These are phyloP conservation scores for Populus pruinosa DNA, from an alignment of 345 rosid genomes.

Conservation along the genomic window DNA sequence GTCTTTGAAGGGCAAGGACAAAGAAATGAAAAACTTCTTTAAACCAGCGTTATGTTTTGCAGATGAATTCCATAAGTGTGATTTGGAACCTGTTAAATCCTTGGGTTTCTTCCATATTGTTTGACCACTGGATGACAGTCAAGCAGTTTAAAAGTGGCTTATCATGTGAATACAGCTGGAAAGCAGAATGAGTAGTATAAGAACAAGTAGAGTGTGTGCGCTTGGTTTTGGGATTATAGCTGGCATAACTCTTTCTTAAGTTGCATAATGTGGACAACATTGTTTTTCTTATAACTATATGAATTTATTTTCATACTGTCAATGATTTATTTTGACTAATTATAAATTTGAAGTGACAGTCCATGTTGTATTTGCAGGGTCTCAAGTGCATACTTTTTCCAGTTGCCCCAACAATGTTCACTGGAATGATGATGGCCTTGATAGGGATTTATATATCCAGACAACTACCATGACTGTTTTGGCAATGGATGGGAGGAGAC, in stretches of 20 bases:
- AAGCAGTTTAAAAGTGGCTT: neutral
- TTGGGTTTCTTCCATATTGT: neutral
- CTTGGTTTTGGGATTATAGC: neutral
- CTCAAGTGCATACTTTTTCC: slow-evolving; percentile 41
- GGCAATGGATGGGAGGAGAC: slow-evolving; percentile 99
- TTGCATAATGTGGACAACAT: slow-evolving; percentile 2
- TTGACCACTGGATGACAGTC: neutral
- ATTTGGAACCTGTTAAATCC: too few species aligned
- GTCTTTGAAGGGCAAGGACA: neutral
- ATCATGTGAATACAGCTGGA: neutral
- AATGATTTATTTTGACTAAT: neutral
- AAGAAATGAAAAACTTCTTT: neutral
- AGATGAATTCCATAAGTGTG: neutral
- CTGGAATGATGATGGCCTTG: slow-evolving; percentile 88
- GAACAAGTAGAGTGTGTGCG: neutral
- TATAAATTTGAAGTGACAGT: neutral
- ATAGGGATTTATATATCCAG: slow-evolving; percentile 83
- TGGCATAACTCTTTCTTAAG: slow-evolving; percentile 1
- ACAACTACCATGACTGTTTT: slow-evolving; percentile 79
- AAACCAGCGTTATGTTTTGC: neutral
- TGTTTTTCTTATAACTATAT: neutral
- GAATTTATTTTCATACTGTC: neutral
- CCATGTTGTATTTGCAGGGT: slow-evolving; percentile 43
- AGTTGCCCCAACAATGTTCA: slow-evolving; percentile 55
- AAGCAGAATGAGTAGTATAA: neutral